These are phyloP conservation scores for Cyathus striatus DNA, from an alignment of 768 basidiomycete species.

Conservation along the genomic window DNA sequence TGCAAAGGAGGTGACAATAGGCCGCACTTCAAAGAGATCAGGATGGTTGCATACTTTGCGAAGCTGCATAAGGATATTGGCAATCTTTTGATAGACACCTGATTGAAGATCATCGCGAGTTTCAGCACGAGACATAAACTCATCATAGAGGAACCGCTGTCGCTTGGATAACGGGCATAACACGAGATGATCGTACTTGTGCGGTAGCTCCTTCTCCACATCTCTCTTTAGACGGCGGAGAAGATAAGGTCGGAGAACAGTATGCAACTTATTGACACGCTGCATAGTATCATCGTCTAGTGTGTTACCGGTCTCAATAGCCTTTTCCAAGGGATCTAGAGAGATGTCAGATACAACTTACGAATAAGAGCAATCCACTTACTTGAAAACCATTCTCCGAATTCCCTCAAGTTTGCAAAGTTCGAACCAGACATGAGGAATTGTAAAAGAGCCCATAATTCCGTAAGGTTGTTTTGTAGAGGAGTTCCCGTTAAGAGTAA, in stretches of 20 bases:
- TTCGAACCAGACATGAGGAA: slow-evolving; percentile 88
- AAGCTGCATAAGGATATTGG: slow-evolving; percentile 96
- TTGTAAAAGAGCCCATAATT: slow-evolving; percentile 92
- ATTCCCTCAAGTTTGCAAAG: slow-evolving; percentile 91
- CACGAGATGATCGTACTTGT: slow-evolving; percentile 88
- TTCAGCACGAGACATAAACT: slow-evolving; percentile 88
- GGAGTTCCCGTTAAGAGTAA: slow-evolving; percentile 94
- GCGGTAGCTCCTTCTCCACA: slow-evolving; percentile 92
- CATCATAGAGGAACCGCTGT: slow-evolving; percentile 93
- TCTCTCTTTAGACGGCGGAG: slow-evolving; percentile 96
- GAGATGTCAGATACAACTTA: not conserved
- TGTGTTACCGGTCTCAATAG: slow-evolving; percentile 77
- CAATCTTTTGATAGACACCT: slow-evolving; percentile 83
- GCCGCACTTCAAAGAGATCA: slow-evolving; percentile 86
- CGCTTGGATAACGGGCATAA: slow-evolving; percentile 86
- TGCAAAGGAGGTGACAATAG: slow-evolving; percentile 72
- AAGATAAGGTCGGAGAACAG: slow-evolving; percentile 92
- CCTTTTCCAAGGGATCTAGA: slow-evolving; percentile 87
- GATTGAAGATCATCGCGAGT: slow-evolving; percentile 80
- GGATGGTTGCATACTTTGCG: slow-evolving; percentile 97
- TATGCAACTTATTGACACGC: slow-evolving; percentile 84
- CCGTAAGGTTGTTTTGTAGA: slow-evolving; percentile 92
- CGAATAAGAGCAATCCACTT: slow-evolving; percentile 21
- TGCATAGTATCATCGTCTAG: slow-evolving; percentile 82
- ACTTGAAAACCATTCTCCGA: slow-evolving; percentile 97